A percentile compares a stretch with the other conserved stretches of the same genome.
Conservation (phyloP, 2,329 filamentous ascomycete species). For the Orbilia blumenaviensis region DNA sequence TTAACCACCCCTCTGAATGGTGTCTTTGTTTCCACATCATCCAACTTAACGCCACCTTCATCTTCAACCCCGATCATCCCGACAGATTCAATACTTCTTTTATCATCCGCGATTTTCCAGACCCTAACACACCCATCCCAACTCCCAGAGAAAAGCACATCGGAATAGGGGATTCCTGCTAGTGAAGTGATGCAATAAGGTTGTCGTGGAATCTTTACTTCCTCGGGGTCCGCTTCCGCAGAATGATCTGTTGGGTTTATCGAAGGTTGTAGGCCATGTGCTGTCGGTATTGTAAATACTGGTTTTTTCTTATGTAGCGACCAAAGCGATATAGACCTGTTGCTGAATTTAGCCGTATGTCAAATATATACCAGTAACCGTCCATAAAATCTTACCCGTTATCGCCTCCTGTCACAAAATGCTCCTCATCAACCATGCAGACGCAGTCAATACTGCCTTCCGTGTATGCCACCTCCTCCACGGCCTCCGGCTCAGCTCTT, state of each 20-base stretch:
- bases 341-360: not conserved
- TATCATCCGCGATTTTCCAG: slow-evolving; percentile 86
- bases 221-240: slow-evolving; percentile 73
- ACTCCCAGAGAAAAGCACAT: slow-evolving; percentile 87
- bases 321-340: slow-evolving; percentile 75
- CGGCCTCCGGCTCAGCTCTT: slow-evolving; percentile 59
- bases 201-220: slow-evolving; percentile 70
- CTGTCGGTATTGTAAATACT: slow-evolving; percentile 78
- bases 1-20: slow-evolving; percentile 80
- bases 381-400: slow-evolving; percentile 69
- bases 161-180: slow-evolving; percentile 84
- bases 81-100: slow-evolving; percentile 76
- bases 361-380: not conserved
- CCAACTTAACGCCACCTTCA: slow-evolving; percentile 54
- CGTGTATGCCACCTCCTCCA: slow-evolving; percentile 62
- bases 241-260: slow-evolving; percentile 74
- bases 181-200: slow-evolving; percentile 93
- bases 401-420: slow-evolving; percentile 92
- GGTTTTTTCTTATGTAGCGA: slow-evolving; percentile 94
- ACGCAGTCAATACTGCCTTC: slow-evolving; percentile 92
- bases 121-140: slow-evolving; percentile 90
- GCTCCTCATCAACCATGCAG: slow-evolving; percentile 85
- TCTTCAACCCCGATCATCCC: slow-evolving; percentile 70
- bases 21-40: slow-evolving; percentile 50
- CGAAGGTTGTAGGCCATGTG: slow-evolving; percentile 83